These are phyloP conservation scores for Adansonia madagascariensis DNA, from an alignment of 441 rosid species.

Conservation along the genomic window DNA sequence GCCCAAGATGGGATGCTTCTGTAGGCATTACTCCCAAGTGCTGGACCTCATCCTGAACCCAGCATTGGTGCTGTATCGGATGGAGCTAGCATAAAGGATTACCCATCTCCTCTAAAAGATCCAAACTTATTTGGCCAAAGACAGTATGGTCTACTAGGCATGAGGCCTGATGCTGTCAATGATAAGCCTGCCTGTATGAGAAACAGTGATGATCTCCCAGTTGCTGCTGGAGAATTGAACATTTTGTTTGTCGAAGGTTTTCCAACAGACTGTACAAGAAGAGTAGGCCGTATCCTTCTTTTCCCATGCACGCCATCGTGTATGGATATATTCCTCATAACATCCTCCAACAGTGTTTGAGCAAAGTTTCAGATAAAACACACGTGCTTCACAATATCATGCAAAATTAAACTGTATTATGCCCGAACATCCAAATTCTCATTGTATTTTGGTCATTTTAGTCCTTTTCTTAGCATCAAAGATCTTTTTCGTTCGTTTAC, in stretches of 20 bases:
- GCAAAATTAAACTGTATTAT: constrained; percentile 6
- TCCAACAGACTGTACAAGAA: constrained; percentile 64
- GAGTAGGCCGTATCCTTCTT: constrained; percentile 68
- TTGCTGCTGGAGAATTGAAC: constrained; percentile 40
- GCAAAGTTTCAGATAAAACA: neutral
- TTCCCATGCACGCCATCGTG: neutral
- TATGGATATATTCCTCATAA: neutral
- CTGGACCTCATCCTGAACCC: constrained; percentile 31
- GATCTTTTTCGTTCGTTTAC: constrained; percentile 66
- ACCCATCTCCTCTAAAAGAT: constrained; percentile 41
- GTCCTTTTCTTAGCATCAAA: constrained; percentile 36
- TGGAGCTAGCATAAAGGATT: constrained; percentile 25
- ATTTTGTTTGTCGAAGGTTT: constrained; percentile 62
- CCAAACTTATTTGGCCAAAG: constrained; percentile 34
- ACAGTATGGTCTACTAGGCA: constrained; percentile 34
- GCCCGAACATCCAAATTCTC: constrained; percentile 2
- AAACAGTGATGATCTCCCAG: constrained; percentile 34
- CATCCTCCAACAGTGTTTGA: neutral
- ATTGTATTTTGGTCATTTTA: constrained; percentile 17
- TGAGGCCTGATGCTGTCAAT: constrained; percentile 32
- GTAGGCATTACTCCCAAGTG: constrained; percentile 23
- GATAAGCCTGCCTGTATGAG: constrained; percentile 41
- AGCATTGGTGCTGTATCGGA: constrained; percentile 26
- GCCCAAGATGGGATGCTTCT: constrained; percentile 36
- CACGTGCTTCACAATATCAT: neutral